A percentile compares a stretch with the other conserved stretches of the same genome.
phyloP scores from a whole-genome alignment of 164 flowering plant species.

The Liriodendron chinense region DNA sequence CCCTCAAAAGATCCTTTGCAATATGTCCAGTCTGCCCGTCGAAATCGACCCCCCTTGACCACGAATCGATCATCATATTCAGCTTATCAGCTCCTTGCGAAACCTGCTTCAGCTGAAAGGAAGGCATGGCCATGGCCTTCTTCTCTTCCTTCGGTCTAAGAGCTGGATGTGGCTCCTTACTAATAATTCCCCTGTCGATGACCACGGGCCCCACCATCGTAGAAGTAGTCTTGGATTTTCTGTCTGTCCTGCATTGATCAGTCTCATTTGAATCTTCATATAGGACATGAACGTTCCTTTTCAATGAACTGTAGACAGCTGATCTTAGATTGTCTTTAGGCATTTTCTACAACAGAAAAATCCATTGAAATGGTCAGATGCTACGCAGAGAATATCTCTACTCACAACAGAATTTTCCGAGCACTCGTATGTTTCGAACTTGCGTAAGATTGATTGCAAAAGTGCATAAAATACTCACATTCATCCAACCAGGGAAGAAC shows the following conservation, averaged over 20 bases:
- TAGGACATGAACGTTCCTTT: constrained; percentile 30
- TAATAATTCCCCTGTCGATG: constrained; percentile 14
- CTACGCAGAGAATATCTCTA: constrained; percentile 10
- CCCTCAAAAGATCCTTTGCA: constrained; percentile 66
- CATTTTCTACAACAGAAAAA: constrained; percentile 50
- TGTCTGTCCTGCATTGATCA: constrained; percentile 47
- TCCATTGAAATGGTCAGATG: constrained; percentile 37
- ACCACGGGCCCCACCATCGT: constrained; percentile 24
- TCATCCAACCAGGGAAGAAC: constrained; percentile 11
- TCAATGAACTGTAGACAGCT: constrained; percentile 57
- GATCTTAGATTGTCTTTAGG: constrained; percentile 61
- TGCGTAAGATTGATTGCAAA: constrained; percentile 2
- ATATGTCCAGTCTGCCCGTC: constrained; percentile 44
- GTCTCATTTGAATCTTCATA: constrained; percentile 81
- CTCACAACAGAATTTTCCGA: constrained; percentile 1
- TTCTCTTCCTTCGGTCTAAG: constrained; percentile 16
- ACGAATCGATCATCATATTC: constrained; percentile 55
- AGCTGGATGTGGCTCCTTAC: constrained; percentile 21
- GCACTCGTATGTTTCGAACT: constrained; percentile 19
- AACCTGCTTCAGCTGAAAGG: constrained; percentile 57
- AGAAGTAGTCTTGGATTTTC: constrained; percentile 40
- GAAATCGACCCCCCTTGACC: constrained; percentile 44
- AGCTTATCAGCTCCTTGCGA: constrained; percentile 70
- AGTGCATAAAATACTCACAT: constrained; percentile 2
- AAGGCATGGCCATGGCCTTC: constrained; percentile 28